Evolutionary conservation across 768 basidiomycete genomes (phyloP), one percentile per base, ranked within the genome.

Genomic region (Pholiota conissans): DNA sequence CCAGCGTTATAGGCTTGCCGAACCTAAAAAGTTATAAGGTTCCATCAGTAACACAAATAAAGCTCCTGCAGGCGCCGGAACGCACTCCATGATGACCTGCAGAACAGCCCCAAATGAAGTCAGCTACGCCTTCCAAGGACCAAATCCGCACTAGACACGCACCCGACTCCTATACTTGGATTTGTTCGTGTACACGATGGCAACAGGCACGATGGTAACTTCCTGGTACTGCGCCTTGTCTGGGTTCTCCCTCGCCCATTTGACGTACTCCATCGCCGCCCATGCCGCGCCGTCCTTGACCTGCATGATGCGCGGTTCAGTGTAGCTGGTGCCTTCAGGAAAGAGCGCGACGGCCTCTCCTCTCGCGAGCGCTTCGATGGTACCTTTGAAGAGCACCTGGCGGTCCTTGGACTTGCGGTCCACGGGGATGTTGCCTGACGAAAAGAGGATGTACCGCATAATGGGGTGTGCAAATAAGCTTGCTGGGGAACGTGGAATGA

Each of bases 391-490:
- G 16, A 98, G 78, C 18, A 84, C 82, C 66, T 90, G 90, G 55
- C 93, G 88, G 74, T 99, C 95, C 75, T 93, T 93, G 59, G 84
- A 91, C 75, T 92, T 95, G 59, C 97, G 85, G 72, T 97, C 95
- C 32, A 98, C 96, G 22, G 96, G 95, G 62, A 99, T 95, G 71
- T 97, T 97, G n/a, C 97, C 95, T 2, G 96, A 90, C 59, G 90
- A 90, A 52, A 83, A 83, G 8, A 98, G 79, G 57, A 98, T 81
- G 61, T 84, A 87, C 26, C 82, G 80, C 56, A 89, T 75, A 9
- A 85, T 71, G 2, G 92, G 92, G 69, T 97, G 89, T 16, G 75
- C 82, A 70, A 96, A 98, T 45, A 99, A 77, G 47, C 84, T 81
- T 22, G 89, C 90, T 88, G 45, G n/a, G 53, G 40, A 29, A 32